Evolutionary conservation across 495 filamentous ascomycete species (phyloP), one percentile per base, ranked within the genome.

Genomic region (Xylaria palmicola): DNA sequence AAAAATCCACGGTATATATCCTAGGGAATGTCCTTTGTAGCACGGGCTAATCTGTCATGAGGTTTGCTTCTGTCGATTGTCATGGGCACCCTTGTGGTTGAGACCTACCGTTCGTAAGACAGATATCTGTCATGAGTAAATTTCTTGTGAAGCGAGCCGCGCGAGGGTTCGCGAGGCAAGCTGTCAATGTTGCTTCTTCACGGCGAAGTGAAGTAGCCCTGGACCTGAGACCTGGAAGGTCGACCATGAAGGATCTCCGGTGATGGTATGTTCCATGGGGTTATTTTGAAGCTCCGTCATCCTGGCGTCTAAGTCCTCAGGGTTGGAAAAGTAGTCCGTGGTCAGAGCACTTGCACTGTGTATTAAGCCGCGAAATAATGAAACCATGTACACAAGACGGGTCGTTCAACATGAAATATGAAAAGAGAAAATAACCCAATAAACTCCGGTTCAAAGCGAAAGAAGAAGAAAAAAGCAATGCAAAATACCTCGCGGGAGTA

Each of bases 401-500:
- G 26, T 45, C 47, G 27, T 22, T 60, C 49, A 62, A 70, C 66
- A 69, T 62, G 60, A 60, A 8, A 17, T 47, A 4, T 54, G 0
- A 54, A 36, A 58, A 6, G 37, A 41, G 20, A 34, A 56, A 63
- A 69, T 65, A 1, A 57, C 50, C 63, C 62, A 36, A n/a, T n/a
- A 62, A 64, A 71, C 66, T 69, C 66, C 69, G 62, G 65, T 56
- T 67, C 52, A 70, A 69, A 68, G 56, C 12, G 47, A 68, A 56
- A 40, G 48, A 51, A 40, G 17, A 34, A 5, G 32, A n/a, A 63
- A 67, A 70, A 65, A 65, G 63, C 71, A 69, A 70, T 65, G 65
- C 64, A 68, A 65, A 75, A 79, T 80, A 81, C 79, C 79, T 81
- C 69, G 79, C 76, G 69, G 78, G 79, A 67, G 77, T 78, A 68